Evolutionary conservation across 768 basidiomycete species (phyloP), one percentile per base, ranked within the genome.

Genomic region (Cyathus striatus): DNA sequence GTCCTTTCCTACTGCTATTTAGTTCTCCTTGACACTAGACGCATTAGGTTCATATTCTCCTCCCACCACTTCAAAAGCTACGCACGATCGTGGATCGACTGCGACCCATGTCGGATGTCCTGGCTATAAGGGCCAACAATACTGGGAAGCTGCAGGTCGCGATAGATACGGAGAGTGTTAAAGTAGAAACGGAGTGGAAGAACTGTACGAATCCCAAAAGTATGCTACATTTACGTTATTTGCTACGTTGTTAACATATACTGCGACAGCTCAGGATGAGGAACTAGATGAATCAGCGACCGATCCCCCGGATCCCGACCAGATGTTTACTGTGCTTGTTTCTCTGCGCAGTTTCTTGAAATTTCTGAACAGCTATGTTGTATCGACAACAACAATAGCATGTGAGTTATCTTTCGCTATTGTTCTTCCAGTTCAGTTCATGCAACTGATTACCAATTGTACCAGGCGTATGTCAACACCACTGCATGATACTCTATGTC

Each of bases 401-500:
- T 87, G 90, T 90, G 51, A 35, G 86, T 68, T n/a, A n/a, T n/a
- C n/a, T n/a, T n/a, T n/a, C n/a, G n/a, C n/a, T n/a, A n/a, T n/a
- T n/a, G n/a, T n/a, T n/a, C n/a, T n/a, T n/a, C n/a, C n/a, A n/a
- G 4, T 38, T 24, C 7, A 17, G 40, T 38, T 32, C 22, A 18
- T 5, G 27, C 32, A 25, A 40, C 9, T 36, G 32, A 30, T 37
- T 32, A 3, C n/a, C 26, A 21, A 26, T 41, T 13, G 23, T 26
- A 17, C 0, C 54, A 93, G 90, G 85, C 55, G 73, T 93, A 39
- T 93, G 90, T 56, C 79, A 83, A 50, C 73, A 80, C 45, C 85
- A 91, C 49, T 92, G 89, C 56, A 72, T 88, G 45, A 92, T 93
- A 50, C 73, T 92, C 40, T 93, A 92, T 49, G 89, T 92, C 42